Evolutionary conservation across 345 rosid genomes (phyloP).

Genomic region (Kernera saxatilis): DNA sequence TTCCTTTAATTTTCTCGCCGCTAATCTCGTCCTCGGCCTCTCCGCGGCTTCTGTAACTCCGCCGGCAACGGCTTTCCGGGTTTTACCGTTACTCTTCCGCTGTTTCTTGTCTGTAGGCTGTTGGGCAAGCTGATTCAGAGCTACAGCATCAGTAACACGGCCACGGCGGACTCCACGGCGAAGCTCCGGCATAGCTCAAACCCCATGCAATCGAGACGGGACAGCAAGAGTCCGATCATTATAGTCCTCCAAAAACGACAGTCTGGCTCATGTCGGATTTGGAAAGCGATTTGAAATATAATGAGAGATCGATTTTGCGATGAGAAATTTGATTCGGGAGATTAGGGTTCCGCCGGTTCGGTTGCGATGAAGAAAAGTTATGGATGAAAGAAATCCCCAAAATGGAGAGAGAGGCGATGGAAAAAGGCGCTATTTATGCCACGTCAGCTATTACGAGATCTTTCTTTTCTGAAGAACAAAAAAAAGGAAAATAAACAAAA

Average conservation of each 20-base stretch:
- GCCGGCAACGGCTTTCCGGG: conserved; percentile 39
- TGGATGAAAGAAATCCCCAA: conserved; percentile 19
- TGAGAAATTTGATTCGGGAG: neutral
- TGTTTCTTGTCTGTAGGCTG: conserved; percentile 24
- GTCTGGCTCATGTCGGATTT: conserved; percentile 31
- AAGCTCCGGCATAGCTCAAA: conserved; percentile 86
- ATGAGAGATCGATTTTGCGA: conserved; percentile 22
- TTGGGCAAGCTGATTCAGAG: conserved; percentile 14
- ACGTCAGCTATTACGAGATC: conserved; percentile 19
- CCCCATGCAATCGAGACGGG: conserved; percentile 66
- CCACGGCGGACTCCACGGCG: conserved; percentile 78
- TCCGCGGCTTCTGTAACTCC: conserved; percentile 20
- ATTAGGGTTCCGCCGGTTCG: conserved; percentile 44
- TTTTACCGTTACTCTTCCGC: conserved; percentile 32
- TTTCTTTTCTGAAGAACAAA: neutral
- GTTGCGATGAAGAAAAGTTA: conserved; percentile 2
- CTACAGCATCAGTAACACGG: conserved; percentile 38
- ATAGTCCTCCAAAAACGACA: conserved; percentile 22
- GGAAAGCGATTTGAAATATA: neutral
- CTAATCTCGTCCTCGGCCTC: conserved; percentile 64
- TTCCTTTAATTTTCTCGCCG: conserved; percentile 39
- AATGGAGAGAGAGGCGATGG: conserved; percentile 11
- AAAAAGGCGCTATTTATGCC: conserved; percentile 12
- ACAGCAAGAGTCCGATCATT: conserved; percentile 42
- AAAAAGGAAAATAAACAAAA: neutral